phyloP scores from a whole-genome alignment of 2,329 filamentous ascomycete genomes.

The Sphaerostilbella broomeana region DNA sequence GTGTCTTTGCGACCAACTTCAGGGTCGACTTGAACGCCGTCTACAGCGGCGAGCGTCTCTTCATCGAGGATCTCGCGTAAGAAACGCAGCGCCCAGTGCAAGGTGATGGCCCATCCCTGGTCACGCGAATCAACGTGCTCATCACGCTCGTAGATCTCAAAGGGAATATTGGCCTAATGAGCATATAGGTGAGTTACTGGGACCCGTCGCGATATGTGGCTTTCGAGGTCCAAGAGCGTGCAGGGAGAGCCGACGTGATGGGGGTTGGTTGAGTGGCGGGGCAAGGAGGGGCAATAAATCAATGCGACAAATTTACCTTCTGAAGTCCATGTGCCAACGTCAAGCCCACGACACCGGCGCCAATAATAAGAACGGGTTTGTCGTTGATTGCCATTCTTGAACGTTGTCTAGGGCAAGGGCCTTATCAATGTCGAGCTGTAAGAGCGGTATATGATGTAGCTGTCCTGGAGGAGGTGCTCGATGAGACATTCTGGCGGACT shows the following conservation, averaged over 20 bases:
- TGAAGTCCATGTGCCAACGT: slow-evolving; percentile 31
- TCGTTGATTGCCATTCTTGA: slow-evolving; percentile 5
- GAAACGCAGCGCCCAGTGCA: slow-evolving; percentile 48
- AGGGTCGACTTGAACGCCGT: slow-evolving; percentile 25
- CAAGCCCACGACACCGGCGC: slow-evolving; percentile 32
- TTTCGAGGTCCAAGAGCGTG: too few relatives aligned
- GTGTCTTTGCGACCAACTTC: slow-evolving; percentile 34
- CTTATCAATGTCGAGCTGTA: too few relatives aligned
- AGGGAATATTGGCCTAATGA: slow-evolving; percentile 24
- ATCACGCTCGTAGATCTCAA: slow-evolving; percentile 27
- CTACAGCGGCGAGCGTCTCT: slow-evolving; percentile 18
- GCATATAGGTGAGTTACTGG: background rate
- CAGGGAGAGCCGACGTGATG: background rate
- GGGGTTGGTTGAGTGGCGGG: background rate
- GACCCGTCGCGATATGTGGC: too few relatives aligned
- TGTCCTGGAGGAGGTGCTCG: too few relatives aligned
- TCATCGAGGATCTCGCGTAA: slow-evolving; percentile 21
- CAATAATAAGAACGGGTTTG: slow-evolving; percentile 30
- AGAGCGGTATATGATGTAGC: too few relatives aligned
- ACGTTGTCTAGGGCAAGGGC: too few relatives aligned
- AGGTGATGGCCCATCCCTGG: slow-evolving; percentile 53
- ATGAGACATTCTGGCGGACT: too few relatives aligned
- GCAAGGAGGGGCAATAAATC: background rate
- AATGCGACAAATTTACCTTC: slow-evolving; percentile 26
- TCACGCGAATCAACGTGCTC: slow-evolving; percentile 22